Evolutionary conservation across 2,329 filamentous ascomycete species (phyloP), one percentile per base, ranked within the genome.

Genomic region (Leptographium wingfieldii): DNA sequence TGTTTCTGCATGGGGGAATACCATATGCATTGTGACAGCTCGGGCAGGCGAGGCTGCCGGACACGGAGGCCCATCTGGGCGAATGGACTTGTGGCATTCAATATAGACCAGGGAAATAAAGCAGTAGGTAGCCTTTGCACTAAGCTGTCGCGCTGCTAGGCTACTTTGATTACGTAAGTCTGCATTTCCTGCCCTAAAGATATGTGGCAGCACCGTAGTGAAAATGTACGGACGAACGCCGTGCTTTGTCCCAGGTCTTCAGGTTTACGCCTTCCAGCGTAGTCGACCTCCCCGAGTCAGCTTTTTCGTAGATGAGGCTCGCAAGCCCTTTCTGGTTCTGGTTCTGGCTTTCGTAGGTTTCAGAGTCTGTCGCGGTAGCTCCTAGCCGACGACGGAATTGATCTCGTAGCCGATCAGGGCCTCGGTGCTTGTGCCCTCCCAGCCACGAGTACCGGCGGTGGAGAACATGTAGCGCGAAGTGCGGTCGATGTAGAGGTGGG

Each of bases 361-460:
- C 31, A 22, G 14, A 33, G 22, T 31, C 19, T 19, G 9, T 31
- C 14, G 12, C 4, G 29, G 19, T 33, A 5, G 9, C n/a, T 25
- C 19, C 49, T 25, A 57, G 3, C 11, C 25, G 5, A 51, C 25
- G 27, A 65, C 29, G 12, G 61, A 54, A 11, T 75, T 76, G 66
- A 99, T 96, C 74, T 99, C 94, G 72, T 99, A 99, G 19, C 94
- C 94, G 59, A 99, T 83, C 62, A 99, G 72, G 0, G 94, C 90
- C 74, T 99, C 94, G 0, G 94, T 97, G 43, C 81, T 86, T 25
- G 81, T 85, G 1, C 94, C 94, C 71, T 97, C 94, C 94, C 94
- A 99, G 0, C 94, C 94, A 63, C 94, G 77, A 63, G 94, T 97
- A 0, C 94, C 94, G 5, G 90, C 92, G 0, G 90, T 89, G 2